Base-by-base conservation (phyloP, 2,329 filamentous ascomycete species). In the Nigrospora sphaerica region DNA sequence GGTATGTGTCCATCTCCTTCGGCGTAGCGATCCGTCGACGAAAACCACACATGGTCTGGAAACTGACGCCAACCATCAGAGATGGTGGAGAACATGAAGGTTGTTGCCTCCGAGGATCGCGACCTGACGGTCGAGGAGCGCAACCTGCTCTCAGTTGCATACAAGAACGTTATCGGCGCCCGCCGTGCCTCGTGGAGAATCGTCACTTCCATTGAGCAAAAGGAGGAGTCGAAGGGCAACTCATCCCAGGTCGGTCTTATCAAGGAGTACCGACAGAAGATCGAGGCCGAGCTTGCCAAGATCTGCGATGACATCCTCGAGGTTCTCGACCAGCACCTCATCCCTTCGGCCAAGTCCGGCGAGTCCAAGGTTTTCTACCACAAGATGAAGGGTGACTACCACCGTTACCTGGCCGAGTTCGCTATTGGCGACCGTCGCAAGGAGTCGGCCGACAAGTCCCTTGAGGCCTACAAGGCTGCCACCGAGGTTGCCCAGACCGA, bases 41-140 rank as follows among this genome's bases (percentile, higher is more conserved):
- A 34, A 13, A 16, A n/a, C 9, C 7, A 14, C n/a, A 33, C 28
- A 14, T 33, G 42, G 32, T 12, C 42, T 19, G 28, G 33, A 37
- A 35, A 34, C 42, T 44, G 33, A 44, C 33, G 12, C 14, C 33
- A 17, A 19, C 28, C 17, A 31, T 49, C 72, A 96, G 92, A 96
- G 77, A 96, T 97, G 92, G 92, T 97, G 60, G 90, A 95, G 80
- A 95, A 96, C 83, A 97, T 97, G 92, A 97, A 96, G 85, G 84
- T 88, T 60, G 92, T 96, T 64, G 92, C 92, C 63, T 91, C 87
- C 59, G 88, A 92, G 68, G 82, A 88, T 67, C 83, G 78, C 62
- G 86, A 90, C 65, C 80, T 90, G 61, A 86, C 84, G 55, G 90
- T 96, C 59, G 92, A 97, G 72, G 93, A 98, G 85, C 89, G 92